Percentiles rank a stretch among this genome's conserved stretches.
Evolutionary conservation across 192 early-diverging fungal genomes (phyloP).

Genomic region (Rhizophagus clarus): DNA sequence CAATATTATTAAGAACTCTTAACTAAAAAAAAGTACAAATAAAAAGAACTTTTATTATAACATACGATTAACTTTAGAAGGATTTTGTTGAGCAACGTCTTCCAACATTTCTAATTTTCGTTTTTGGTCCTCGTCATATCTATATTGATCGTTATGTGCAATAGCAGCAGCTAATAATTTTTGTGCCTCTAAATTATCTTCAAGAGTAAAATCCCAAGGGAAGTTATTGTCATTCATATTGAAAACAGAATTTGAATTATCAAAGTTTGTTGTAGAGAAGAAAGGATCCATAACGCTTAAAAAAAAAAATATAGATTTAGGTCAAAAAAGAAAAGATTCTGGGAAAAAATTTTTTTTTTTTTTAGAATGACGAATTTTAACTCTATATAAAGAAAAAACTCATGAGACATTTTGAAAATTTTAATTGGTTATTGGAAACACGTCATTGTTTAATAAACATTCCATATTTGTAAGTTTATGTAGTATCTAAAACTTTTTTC

Average conservation of each 20-base stretch:
- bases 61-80: slow-evolving; percentile 35
- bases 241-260: neutral
- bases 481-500: neutral
- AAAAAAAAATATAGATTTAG: neutral
- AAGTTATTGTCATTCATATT: neutral
- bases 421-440: neutral
- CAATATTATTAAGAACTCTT: too few relatives aligned
- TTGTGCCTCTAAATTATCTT: slow-evolving; percentile 47
- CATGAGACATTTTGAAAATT: neutral
- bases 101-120: slow-evolving; percentile 38
- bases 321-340: neutral
- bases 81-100: slow-evolving; percentile 29
- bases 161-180: slow-evolving; percentile 49
- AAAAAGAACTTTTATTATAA: neutral
- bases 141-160: slow-evolving; percentile 45
- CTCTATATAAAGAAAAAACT: neutral
- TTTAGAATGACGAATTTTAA: neutral
- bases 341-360: neutral
- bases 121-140: slow-evolving; percentile 46
- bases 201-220: slow-evolving; percentile 32
- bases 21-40: neutral
- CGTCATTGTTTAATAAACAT: neutral
- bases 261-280: neutral
- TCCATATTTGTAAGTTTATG: neutral
- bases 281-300: neutral